Evolutionary conservation across 768 basidiomycete genomes (phyloP).

Genomic region (Calocera viscosa): DNA sequence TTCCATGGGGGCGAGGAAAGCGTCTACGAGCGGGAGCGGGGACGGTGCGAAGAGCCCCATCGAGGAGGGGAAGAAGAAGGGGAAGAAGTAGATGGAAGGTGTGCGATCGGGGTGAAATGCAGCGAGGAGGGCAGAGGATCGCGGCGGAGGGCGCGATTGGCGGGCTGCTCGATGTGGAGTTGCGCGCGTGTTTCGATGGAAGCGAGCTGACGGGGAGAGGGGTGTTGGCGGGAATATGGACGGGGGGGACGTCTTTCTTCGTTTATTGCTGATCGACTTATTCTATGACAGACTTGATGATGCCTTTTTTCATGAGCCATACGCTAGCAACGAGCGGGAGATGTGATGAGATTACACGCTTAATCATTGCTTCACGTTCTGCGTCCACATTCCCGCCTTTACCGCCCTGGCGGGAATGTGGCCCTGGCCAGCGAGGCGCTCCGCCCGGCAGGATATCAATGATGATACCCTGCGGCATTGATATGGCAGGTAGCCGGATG

Average conservation of each 20-base stretch:
- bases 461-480: background rate
- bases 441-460: background rate
- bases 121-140: background rate
- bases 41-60: conserved; percentile 23
- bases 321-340: background rate
- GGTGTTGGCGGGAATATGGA: background rate
- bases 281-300: background rate
- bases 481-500: background rate
- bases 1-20: conserved; percentile 47
- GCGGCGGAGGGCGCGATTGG: background rate
- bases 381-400: background rate
- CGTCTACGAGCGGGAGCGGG: conserved; percentile 38
- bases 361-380: background rate
- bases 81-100: conserved; percentile 5
- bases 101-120: background rate
- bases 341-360: background rate
- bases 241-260: no score
- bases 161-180: background rate
- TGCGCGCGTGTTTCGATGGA: background rate
- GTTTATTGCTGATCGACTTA: background rate
- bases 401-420: background rate
- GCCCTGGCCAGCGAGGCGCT: background rate
- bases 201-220: background rate
- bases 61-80: conserved; percentile 7
- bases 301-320: background rate